Evolutionary conservation across 2,329 filamentous ascomycete genomes (phyloP).

Genomic region (Madurella fahalii): DNA sequence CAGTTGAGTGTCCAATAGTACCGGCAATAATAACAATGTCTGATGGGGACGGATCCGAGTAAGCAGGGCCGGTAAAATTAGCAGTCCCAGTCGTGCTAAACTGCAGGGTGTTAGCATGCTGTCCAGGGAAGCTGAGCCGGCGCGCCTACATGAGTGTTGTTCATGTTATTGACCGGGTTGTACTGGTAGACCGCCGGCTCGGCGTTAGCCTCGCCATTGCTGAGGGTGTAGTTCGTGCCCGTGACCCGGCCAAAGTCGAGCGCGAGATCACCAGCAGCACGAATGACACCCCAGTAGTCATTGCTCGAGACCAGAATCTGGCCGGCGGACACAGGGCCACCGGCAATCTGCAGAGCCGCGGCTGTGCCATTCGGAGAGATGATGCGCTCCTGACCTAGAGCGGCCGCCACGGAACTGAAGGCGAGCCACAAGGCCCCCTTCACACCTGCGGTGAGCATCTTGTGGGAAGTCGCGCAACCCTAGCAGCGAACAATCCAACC

Average conservation of each 20-base stretch:
- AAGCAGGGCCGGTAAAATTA: slow-evolving; percentile 44
- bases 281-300: slow-evolving; percentile 65
- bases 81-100: slow-evolving; percentile 40
- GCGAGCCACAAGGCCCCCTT: slow-evolving; percentile 25
- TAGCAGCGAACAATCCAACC: neutral
- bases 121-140: rapidly evolving
- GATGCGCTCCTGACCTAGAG: slow-evolving; percentile 44
- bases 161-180: slow-evolving; percentile 40
- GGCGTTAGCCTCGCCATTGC: slow-evolving; percentile 41
- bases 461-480: slow-evolving; percentile 4
- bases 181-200: slow-evolving; percentile 40
- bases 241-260: slow-evolving; percentile 68
- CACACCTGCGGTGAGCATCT: slow-evolving; percentile 21
- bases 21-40: slow-evolving; percentile 62
- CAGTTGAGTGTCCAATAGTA: slow-evolving; percentile 59
- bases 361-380: slow-evolving; percentile 36
- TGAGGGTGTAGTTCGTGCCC: slow-evolving; percentile 58
- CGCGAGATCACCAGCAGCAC: slow-evolving; percentile 63
- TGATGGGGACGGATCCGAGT: slow-evolving; percentile 37
- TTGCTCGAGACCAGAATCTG: slow-evolving; percentile 53
- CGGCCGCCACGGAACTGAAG: slow-evolving; percentile 22
- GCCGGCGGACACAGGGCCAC: slow-evolving; percentile 35
- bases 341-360: slow-evolving; percentile 33
- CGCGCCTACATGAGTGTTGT: slow-evolving; percentile 43
- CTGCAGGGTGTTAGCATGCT: slow-evolving; percentile 26